Evolutionary conservation across 306 rosid species (phyloP).

Genomic region (Astragalus membranaceus): DNA sequence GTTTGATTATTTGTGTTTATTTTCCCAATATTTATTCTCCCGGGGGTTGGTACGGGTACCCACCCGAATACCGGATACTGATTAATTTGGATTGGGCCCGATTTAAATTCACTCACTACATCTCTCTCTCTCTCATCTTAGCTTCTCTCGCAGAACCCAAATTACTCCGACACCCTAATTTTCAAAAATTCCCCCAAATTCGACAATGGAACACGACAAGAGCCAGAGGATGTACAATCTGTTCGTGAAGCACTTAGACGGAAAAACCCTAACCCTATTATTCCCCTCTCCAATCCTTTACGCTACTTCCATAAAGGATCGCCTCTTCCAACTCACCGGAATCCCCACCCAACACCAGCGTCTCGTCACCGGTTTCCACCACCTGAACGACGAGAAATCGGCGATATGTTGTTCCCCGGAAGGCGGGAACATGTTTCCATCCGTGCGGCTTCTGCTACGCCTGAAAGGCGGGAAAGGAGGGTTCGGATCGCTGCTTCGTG

Average conservation of each 20-base stretch:
- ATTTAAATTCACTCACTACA: background rate
- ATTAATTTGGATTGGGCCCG: background rate
- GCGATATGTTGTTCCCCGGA: slow-evolving; percentile 36
- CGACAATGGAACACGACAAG: slow-evolving; percentile 32
- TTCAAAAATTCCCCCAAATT: background rate
- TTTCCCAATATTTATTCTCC: too few relatives aligned
- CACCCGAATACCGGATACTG: background rate
- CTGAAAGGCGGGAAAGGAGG: slow-evolving; percentile 95
- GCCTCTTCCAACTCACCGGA: slow-evolving; percentile 55
- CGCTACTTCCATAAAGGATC: slow-evolving; percentile 44
- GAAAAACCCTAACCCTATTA: slow-evolving; percentile 75
- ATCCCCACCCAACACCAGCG: slow-evolving; percentile 69
- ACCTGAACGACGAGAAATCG: slow-evolving; percentile 44
- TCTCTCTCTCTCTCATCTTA: background rate
- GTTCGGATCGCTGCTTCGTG: slow-evolving; percentile 84
- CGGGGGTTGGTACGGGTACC: background rate
- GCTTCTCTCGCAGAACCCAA: background rate
- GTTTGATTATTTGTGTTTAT: too few relatives aligned
- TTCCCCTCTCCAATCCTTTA: slow-evolving; percentile 43
- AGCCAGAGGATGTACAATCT: slow-evolving; percentile 44
- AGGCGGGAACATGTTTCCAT: slow-evolving; percentile 38
- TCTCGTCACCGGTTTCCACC: slow-evolving; percentile 52
- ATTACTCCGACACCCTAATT: slow-evolving; percentile 2
- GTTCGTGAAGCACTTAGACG: slow-evolving; percentile 67
- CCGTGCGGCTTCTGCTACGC: slow-evolving; percentile 56